phyloP scores from a whole-genome alignment of 768 basidiomycete species.

The Mrakia gelida region DNA sequence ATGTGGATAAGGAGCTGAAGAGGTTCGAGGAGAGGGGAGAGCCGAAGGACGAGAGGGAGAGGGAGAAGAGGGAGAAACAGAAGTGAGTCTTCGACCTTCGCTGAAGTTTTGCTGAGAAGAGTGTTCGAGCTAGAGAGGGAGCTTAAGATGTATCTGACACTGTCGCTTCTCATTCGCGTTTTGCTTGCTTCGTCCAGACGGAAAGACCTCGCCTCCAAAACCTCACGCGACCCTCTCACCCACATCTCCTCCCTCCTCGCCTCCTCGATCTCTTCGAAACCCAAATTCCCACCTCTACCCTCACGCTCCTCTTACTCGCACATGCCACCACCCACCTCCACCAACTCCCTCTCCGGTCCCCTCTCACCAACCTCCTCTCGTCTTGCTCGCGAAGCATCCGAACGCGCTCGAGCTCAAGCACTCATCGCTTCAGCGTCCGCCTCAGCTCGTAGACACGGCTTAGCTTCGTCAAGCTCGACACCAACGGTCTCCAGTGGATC shows the following conservation, averaged over 20 bases:
- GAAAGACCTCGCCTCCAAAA: conserved; percentile 15
- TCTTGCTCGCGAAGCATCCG: conserved; percentile 17
- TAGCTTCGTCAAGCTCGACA: neutral
- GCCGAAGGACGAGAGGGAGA: conserved; percentile 7
- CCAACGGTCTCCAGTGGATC: conserved; percentile 18
- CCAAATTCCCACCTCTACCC: neutral
- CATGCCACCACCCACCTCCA: neutral
- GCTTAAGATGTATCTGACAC: neutral
- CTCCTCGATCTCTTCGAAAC: neutral
- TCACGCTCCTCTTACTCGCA: neutral
- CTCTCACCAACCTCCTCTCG: conserved; percentile 12
- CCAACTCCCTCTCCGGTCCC: neutral
- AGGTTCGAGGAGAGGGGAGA: conserved; percentile 21
- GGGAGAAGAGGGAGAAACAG: conserved; percentile 6
- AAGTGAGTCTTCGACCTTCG: neutral
- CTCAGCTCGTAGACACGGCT: neutral
- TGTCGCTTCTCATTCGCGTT: neutral
- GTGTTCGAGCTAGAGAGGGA: no score
- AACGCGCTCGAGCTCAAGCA: conserved; percentile 21
- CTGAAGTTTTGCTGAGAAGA: no score
- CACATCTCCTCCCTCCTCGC: conserved; percentile 22
- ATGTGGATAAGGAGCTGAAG: conserved; percentile 21
- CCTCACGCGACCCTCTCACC: conserved; percentile 23
- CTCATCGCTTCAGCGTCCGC: neutral
- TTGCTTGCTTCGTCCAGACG: neutral